Conservation (phyloP, 1,284 basidiomycete genomes). For the Papiliotrema fonsecae region DNA sequence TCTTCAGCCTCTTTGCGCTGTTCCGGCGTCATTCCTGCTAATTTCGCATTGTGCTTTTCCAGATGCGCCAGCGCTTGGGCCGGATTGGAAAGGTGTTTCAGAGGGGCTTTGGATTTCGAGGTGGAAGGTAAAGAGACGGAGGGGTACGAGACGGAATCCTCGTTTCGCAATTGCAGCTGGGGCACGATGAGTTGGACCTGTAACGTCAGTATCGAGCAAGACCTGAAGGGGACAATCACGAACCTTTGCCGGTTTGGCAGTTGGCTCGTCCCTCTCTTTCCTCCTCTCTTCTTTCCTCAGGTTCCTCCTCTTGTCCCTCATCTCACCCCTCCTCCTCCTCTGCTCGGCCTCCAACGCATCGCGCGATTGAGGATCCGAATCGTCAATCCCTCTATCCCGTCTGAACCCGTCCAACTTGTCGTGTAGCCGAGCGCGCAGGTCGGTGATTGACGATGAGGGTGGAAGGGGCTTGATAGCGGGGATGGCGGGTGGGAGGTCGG, state of each 20-base stretch:
- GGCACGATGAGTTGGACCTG: slow-evolving; percentile 70
- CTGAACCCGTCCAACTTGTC: slow-evolving; percentile 65
- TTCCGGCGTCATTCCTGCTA: slow-evolving; percentile 68
- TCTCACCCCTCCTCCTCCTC: slow-evolving; percentile 65
- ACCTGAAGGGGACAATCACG: no score
- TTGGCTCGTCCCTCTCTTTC: slow-evolving; percentile 51
- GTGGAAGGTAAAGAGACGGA: slow-evolving; percentile 52
- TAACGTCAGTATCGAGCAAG: neutral
- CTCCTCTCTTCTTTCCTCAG: slow-evolving; percentile 76
- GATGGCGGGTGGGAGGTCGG: slow-evolving; percentile 10
- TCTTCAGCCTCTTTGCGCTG: slow-evolving; percentile 72
- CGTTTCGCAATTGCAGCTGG: slow-evolving; percentile 29
- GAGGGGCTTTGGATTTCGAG: slow-evolving; percentile 55
- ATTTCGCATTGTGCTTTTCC: slow-evolving; percentile 63
- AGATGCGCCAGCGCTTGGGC: slow-evolving; percentile 76
- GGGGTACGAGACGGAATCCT: slow-evolving; percentile 64
- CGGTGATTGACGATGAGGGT: slow-evolving; percentile 60
- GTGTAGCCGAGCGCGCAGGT: slow-evolving; percentile 73
- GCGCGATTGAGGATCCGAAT: slow-evolving; percentile 47
- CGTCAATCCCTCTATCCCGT: slow-evolving; percentile 47
- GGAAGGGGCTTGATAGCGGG: slow-evolving; percentile 59
- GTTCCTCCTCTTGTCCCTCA: slow-evolving; percentile 75
- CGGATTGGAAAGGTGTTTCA: slow-evolving; percentile 60
- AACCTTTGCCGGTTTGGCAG: slow-evolving; percentile 42
- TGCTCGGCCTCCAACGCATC: slow-evolving; percentile 79